A percentile compares a stretch with the other conserved stretches of the same genome.
Conservation (phyloP, 2,329 filamentous ascomycete species). For the Colletotrichum abscissum region DNA sequence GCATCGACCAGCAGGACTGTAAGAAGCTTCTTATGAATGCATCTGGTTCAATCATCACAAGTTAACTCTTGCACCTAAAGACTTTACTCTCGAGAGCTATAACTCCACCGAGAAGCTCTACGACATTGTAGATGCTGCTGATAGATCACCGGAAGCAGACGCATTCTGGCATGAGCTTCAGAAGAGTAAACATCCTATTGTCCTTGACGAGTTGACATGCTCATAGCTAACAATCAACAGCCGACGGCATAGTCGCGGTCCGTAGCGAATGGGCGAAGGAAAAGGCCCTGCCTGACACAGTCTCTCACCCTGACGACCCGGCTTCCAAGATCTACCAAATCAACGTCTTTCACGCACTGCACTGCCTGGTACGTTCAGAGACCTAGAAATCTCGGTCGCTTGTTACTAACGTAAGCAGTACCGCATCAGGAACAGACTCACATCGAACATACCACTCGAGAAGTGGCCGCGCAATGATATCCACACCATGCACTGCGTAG, state of each 20-base stretch:
- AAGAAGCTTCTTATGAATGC: not conserved
- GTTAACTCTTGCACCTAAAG: not conserved
- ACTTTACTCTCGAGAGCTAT: not conserved
- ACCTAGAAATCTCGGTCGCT: accelerated
- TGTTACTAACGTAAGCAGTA: not conserved
- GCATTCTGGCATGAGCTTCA: not conserved
- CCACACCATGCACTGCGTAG: conserved; percentile 16
- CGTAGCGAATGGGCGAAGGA: not conserved
- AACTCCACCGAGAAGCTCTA: not conserved
- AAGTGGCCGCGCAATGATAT: conserved; percentile 16
- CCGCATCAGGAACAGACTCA: conserved; percentile 7
- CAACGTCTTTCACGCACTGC: conserved; percentile 18
- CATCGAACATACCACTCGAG: conserved; percentile 1
- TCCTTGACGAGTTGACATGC: not conserved
- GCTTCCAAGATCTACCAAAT: not conserved
- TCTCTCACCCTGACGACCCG: not conserved
- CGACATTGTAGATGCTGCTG: not conserved
- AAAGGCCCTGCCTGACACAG: not conserved
- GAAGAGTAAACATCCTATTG: not conserved
- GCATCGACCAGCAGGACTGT: not conserved
- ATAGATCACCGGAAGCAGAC: not conserved
- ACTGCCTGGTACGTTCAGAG: not conserved
- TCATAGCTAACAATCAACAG: not conserved
- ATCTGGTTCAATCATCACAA: not conserved
- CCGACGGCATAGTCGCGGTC: not conserved